Evolutionary conservation across 371 early-diverging fungal species (phyloP), one percentile per base, ranked within the genome.

Genomic region (Lichtheimia hyalospora): DNA sequence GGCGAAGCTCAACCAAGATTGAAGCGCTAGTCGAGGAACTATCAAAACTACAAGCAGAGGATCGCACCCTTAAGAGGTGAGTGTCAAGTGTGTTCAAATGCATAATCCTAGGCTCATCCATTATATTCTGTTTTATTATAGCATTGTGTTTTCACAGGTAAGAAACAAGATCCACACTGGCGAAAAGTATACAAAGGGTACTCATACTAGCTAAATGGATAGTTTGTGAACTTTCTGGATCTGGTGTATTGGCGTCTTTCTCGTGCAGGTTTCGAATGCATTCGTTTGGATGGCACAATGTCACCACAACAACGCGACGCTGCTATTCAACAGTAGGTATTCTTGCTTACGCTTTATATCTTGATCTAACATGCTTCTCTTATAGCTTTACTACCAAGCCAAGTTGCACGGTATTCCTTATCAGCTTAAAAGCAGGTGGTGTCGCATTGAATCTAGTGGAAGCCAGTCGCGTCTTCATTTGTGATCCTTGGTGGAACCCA

Each of bases 261-360:
- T 48, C 84, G 95, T 28, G 95, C 94, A 4, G 99, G 98, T 0
- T 96, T 96, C 73, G 83, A 75, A 67, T 93, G 94, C 63, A 95
- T 96, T 58, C 85, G 93, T 34, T 70, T 98, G n/a, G 97, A 97
- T 73, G 98, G 98, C 8, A 82, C 92, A 14, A 98, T 98, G 98
- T 74, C 87, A 1, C 93, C 94, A 0, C 60, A 70, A 49, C 92
- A 94, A 67, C 81, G 96, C 49, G 90, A 90, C 58, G 87, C 92
- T 0, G 90, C 90, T 8, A 91, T 92, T 53, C 70, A 82, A 24
- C 69, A 78, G 75, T 79, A 74, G 64, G 63, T 58, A 15, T 28
- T 5, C 14, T 46, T 46, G 46, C 46, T 18, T 46, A 18, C 0
- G 1, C 2, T 34, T n/a, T 3, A n/a, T 18, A 50, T 3, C 5